Percentiles rank a stretch among this genome's conserved stretches.
These are phyloP conservation scores for Lathyrus aphaca DNA, from an alignment of 306 rosid species.

Conservation along the genomic window DNA sequence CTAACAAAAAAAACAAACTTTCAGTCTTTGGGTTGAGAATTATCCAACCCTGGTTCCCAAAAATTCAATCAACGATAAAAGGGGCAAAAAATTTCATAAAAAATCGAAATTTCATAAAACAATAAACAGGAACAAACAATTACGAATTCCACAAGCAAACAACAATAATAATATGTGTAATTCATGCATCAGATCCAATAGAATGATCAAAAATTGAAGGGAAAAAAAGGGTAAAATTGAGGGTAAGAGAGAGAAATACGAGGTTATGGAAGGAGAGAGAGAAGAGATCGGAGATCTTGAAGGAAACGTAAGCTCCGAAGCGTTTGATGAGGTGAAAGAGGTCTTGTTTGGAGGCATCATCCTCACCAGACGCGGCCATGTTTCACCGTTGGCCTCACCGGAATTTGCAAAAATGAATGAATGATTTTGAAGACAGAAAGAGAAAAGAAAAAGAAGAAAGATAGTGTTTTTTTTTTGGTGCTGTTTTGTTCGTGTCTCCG, in stretches of 20 bases:
- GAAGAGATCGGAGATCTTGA: slow-evolving; percentile 71
- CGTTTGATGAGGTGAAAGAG: slow-evolving; percentile 78
- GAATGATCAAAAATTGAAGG: neutral
- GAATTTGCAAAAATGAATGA: neutral
- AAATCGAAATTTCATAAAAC: neutral
- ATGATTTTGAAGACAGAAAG: neutral
- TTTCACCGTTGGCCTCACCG: slow-evolving; percentile 20
- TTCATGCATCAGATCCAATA: slow-evolving; percentile 43
- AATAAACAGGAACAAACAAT: neutral
- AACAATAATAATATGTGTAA: neutral
- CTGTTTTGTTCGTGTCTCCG: slow-evolving; percentile 4
- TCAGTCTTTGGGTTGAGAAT: slow-evolving; percentile 11
- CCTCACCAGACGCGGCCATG: slow-evolving; percentile 37
- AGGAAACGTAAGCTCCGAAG: slow-evolving; percentile 63
- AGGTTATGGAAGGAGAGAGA: slow-evolving; percentile 58
- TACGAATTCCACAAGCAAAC: neutral
- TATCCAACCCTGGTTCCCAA: slow-evolving; percentile 9
- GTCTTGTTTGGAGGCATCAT: slow-evolving; percentile 66
- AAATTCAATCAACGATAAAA: slow-evolving; percentile 21
- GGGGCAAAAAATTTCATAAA: neutral
- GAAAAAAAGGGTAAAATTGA: neutral
- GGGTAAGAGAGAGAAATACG: slow-evolving; percentile 47
- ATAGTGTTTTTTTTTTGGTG: neutral
- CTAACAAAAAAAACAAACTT: slow-evolving; percentile 25
- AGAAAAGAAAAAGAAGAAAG: neutral